Conservation (phyloP, 2,329 filamentous ascomycete species). For the Shiraia sp. region DNA sequence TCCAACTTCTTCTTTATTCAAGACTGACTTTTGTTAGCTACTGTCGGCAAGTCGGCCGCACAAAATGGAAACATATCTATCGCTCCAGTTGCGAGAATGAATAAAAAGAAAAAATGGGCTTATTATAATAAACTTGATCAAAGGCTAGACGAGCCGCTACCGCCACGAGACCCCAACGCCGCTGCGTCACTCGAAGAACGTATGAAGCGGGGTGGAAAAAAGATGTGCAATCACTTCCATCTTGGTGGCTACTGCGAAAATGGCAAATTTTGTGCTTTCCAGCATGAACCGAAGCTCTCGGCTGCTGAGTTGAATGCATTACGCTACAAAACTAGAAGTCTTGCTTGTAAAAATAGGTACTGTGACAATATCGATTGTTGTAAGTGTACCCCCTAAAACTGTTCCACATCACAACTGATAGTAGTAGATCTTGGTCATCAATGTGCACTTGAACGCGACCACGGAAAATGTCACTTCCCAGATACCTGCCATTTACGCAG, state of each 20-base stretch:
- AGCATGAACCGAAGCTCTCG: constrained; percentile 47
- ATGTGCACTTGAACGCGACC: constrained; percentile 41
- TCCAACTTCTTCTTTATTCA: background rate
- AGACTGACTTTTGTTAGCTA: constrained; percentile 38
- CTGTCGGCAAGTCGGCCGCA: constrained; percentile 46
- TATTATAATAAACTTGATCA: constrained; percentile 49
- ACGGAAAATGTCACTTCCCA: constrained; percentile 43
- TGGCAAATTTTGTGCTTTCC: constrained; percentile 48
- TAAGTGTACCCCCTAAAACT: constrained; percentile 17
- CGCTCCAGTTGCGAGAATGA: constrained; percentile 27
- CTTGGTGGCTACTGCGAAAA: constrained; percentile 44
- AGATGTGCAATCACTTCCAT: constrained; percentile 43
- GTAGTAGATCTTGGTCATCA: constrained; percentile 45
- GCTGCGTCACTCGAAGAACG: constrained; percentile 31
- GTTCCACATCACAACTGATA: background rate
- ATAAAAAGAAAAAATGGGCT: constrained; percentile 41
- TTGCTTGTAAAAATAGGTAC: constrained; percentile 42
- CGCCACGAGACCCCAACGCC: constrained; percentile 30
- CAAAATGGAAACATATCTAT: constrained; percentile 45
- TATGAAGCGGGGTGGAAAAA: constrained; percentile 35
- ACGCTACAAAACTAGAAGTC: constrained; percentile 47
- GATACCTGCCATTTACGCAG: constrained; percentile 44
- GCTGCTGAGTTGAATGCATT: constrained; percentile 46
- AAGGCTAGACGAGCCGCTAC: constrained; percentile 47
- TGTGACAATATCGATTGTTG: constrained; percentile 50